These are phyloP conservation scores for Haplosporangium sp. DNA, from an alignment of 371 early-diverging fungal species.

Conservation along the genomic window DNA sequence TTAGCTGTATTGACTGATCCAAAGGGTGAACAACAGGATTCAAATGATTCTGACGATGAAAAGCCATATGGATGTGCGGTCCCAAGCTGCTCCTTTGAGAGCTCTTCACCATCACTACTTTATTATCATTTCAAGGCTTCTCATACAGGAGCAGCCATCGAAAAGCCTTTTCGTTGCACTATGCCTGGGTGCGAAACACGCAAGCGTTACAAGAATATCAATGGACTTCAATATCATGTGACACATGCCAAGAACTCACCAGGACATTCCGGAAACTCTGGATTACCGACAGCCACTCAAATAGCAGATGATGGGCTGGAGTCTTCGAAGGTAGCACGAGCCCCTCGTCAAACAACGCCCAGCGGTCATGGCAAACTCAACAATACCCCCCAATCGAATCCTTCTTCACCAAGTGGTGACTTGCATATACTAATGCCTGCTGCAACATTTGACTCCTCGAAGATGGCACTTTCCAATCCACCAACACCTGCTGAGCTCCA, in stretches of 20 bases:
- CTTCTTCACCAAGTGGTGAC: slow-evolving; percentile 6
- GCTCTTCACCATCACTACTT: slow-evolving; percentile 68
- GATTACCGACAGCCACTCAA: background rate
- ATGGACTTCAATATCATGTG: slow-evolving; percentile 95
- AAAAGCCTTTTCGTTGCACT: slow-evolving; percentile 83
- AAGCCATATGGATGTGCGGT: slow-evolving; percentile 81
- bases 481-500: slow-evolving; percentile 48
- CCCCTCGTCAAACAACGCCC: background rate
- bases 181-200: slow-evolving; percentile 76
- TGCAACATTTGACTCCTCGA: slow-evolving; percentile 19
- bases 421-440: slow-evolving; percentile 19
- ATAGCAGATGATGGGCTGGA: slow-evolving; percentile 1
- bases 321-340: background rate
- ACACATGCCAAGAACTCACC: slow-evolving; percentile 79
- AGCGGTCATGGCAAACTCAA: background rate
- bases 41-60: slow-evolving; percentile 50
- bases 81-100: slow-evolving; percentile 67
- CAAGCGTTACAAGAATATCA: slow-evolving; percentile 96
- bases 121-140: slow-evolving; percentile 76
- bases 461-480: slow-evolving; percentile 27
- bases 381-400: slow-evolving; percentile 9
- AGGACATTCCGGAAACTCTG: slow-evolving; percentile 45
- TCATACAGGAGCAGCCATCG: slow-evolving; percentile 60
- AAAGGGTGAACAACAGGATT: slow-evolving; percentile 15
- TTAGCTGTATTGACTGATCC: slow-evolving; percentile 10